These are phyloP conservation scores for Dovyalis caffra DNA, from an alignment of 345 rosid species.

Conservation along the genomic window DNA sequence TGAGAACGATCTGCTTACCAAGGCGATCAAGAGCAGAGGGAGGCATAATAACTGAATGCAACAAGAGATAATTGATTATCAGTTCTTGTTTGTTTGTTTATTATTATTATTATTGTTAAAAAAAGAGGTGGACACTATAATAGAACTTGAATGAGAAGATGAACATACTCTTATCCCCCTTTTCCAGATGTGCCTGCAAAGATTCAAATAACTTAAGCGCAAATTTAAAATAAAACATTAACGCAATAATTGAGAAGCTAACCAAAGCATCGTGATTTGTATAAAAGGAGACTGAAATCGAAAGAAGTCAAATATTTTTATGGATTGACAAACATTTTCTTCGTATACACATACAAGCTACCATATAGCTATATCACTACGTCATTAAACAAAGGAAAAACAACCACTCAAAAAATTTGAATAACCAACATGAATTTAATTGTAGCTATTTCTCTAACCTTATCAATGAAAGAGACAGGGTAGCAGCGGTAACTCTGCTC, in stretches of 20 bases:
- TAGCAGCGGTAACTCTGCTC: slow-evolving; percentile 58
- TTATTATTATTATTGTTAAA: too few species aligned
- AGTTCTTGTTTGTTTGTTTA: too few species aligned
- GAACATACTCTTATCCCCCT: slow-evolving; percentile 58
- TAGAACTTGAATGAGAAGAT: not conserved
- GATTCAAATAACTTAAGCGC: slow-evolving; percentile 8
- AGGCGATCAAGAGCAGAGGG: slow-evolving; percentile 73
- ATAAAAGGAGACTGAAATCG: too few species aligned
- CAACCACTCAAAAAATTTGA: not conserved
- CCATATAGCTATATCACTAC: not conserved
- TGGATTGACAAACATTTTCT: not conserved
- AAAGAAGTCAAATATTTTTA: too few species aligned
- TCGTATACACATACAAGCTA: not conserved
- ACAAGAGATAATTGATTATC: slow-evolving; percentile 11
- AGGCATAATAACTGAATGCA: slow-evolving; percentile 61
- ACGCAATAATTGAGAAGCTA: too few species aligned
- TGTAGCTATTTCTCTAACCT: slow-evolving; percentile 29
- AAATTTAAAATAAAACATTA: too few species aligned
- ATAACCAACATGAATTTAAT: not conserved
- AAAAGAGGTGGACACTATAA: not conserved
- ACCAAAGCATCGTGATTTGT: too few species aligned
- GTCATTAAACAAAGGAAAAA: not conserved
- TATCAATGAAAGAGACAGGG: slow-evolving; percentile 61
- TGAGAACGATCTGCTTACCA: slow-evolving; percentile 32
- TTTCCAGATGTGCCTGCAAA: slow-evolving; percentile 65